Base-by-base conservation (phyloP, 352 stramenopile species). In the Blastocystis sp. region DNA sequence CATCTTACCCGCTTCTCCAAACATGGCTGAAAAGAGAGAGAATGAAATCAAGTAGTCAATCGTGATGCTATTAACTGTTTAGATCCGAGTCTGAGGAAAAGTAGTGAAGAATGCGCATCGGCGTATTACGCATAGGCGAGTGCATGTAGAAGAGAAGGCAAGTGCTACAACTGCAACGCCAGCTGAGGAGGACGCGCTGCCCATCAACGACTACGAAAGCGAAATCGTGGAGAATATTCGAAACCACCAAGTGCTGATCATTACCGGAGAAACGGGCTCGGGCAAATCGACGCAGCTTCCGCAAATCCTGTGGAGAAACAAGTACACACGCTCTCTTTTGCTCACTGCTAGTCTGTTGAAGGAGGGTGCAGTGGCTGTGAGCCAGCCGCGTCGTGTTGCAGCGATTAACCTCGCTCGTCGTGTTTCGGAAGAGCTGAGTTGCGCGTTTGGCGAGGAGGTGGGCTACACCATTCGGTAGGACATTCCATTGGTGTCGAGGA, bases 221-320 rank as follows among this genome's bases (percentile, higher is more conserved):
- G 55, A 89, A n/a, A 89, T 89, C 41, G 10, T 89, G 21, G 33
- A 76, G 29, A 78, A 16, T 60, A 50, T 89, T 35, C 26, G 35
- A 61, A n/a, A 26, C 2, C 63, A 89, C 45, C 63, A 89, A 39
- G 79, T 89, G 33, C 45, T 89, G 3, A 77, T 98, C 12, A 94
- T 99, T 2, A 98, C 95, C 1, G 96, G 96, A 39, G 96, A 98
- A 79, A 98, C 95, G 37, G 95, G 96, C 33, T 98, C 94, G 88
- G 96, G 95, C 24, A 98, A 98, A 85, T 97, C 94, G 78, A 98
- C 96, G 2, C 91, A 93, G 74, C 50, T 91, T 31, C 90, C 90
- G 13, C 88, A 91, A 21, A 39, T 89, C 4, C 62, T 89, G 21
- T 69, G 50, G 33, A 26, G 55, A 45, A 85, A 85, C 45, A 55